Evolutionary conservation across 257 asterid genomes (phyloP).

Genomic region (Orobanche coerulescens): DNA sequence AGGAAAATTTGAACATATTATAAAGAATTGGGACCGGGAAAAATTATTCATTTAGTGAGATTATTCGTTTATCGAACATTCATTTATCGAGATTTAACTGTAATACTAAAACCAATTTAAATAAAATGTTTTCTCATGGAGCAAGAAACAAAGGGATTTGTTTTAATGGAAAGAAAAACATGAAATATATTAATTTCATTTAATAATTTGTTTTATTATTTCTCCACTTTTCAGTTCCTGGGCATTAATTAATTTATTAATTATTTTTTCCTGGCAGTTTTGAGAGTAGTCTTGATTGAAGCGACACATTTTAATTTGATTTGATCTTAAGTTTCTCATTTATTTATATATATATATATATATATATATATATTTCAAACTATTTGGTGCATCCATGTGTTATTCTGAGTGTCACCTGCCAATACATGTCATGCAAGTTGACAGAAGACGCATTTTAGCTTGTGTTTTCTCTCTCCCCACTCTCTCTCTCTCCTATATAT

Average conservation of each 20-base stretch:
- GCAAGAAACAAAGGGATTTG: too few relatives aligned
- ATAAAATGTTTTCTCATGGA: too few relatives aligned
- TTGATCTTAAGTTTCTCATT: background rate
- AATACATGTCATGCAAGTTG: slow-evolving; percentile 55
- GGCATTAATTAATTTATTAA: background rate
- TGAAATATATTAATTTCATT: too few relatives aligned
- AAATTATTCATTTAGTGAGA: too few relatives aligned
- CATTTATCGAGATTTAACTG: too few relatives aligned
- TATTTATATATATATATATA: background rate
- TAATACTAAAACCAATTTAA: too few relatives aligned
- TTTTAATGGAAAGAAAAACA: too few relatives aligned
- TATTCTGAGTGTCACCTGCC: slow-evolving; percentile 23
- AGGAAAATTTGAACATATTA: too few relatives aligned
- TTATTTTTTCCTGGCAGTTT: slow-evolving; percentile 3
- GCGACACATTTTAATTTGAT: slow-evolving; percentile 47
- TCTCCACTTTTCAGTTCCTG: background rate
- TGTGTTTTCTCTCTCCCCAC: background rate
- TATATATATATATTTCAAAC: background rate
- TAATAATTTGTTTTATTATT: background rate
- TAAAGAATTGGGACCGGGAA: too few relatives aligned
- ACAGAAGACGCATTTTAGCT: background rate
- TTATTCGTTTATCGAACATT: too few relatives aligned
- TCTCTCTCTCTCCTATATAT: slow-evolving; percentile 25
- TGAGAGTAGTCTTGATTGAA: slow-evolving; percentile 33
- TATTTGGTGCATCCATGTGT: slow-evolving; percentile 25